phyloP scores from a whole-genome alignment of 768 basidiomycete species.

The Lentinula raphanica region DNA sequence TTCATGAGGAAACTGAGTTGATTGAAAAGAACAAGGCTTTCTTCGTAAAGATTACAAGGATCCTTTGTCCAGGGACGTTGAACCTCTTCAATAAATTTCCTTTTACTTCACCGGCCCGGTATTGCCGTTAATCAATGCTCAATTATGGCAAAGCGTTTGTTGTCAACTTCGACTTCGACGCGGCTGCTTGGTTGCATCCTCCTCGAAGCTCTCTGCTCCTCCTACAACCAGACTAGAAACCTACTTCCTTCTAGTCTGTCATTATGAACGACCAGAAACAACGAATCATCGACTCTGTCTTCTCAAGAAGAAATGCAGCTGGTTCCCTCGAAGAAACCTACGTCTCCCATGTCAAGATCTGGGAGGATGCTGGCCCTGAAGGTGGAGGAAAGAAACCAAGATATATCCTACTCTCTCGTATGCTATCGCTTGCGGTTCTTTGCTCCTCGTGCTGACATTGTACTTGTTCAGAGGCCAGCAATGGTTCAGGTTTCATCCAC shows the following conservation, averaged over 20 bases:
- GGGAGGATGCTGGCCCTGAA: conserved; percentile 75
- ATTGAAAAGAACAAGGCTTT: neutral
- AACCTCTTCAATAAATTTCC: neutral
- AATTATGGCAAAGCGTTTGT: neutral
- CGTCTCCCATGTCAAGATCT: conserved; percentile 87
- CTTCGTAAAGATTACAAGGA: neutral
- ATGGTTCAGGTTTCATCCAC: conserved; percentile 74
- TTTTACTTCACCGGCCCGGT: neutral
- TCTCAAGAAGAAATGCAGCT: conserved; percentile 62
- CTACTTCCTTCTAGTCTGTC: neutral
- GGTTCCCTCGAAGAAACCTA: conserved; percentile 73
- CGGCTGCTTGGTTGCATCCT: neutral
- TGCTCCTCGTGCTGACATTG: conserved; percentile 1
- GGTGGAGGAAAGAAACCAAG: conserved; percentile 76
- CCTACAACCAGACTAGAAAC: no score
- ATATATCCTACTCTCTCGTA: conserved; percentile 88
- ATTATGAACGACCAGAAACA: conserved; percentile 49
- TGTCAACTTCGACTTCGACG: neutral
- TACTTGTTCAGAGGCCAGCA: conserved; percentile 45
- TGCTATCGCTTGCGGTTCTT: conserved; percentile 26
- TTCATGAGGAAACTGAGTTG: neutral
- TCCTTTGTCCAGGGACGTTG: neutral
- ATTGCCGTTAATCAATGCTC: neutral
- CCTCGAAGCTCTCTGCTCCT: neutral
- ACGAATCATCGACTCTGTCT: conserved; percentile 79